Conservation (phyloP, 2,329 filamentous ascomycete genomes). For the Nigrospora oryzae region DNA sequence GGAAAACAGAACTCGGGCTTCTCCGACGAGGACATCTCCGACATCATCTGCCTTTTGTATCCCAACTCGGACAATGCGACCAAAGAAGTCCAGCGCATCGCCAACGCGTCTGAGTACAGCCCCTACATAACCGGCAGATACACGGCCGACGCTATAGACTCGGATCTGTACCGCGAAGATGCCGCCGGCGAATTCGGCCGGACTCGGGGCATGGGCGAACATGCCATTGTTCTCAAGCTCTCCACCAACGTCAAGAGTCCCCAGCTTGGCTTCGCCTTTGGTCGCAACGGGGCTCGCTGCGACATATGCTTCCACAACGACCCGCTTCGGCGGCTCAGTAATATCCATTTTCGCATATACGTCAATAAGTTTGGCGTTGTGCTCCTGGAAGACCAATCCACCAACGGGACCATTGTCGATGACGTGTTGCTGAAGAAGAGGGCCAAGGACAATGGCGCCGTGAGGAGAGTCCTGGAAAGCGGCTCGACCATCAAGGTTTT, state of each 20-base stretch:
- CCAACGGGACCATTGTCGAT: constrained; percentile 92
- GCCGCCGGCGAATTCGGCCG: constrained; percentile 41
- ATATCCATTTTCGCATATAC: constrained; percentile 92
- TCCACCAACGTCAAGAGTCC: constrained; percentile 65
- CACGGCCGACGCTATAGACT: constrained; percentile 38
- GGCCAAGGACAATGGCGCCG: constrained; percentile 24
- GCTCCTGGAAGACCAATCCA: constrained; percentile 90
- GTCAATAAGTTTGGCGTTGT: constrained; percentile 77
- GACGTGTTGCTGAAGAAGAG: constrained; percentile 52
- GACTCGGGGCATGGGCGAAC: constrained; percentile 40
- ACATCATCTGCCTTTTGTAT: constrained; percentile 83
- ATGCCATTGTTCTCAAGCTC: constrained; percentile 73
- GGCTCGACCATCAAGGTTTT: constrained; percentile 67
- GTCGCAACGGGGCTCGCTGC: constrained; percentile 62
- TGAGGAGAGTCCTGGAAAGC: constrained; percentile 56
- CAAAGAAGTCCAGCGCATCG: constrained; percentile 53
- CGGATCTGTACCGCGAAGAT: constrained; percentile 43
- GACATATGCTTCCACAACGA: constrained; percentile 65
- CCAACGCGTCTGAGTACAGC: constrained; percentile 29
- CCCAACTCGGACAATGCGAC: constrained; percentile 68
- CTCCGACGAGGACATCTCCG: constrained; percentile 71
- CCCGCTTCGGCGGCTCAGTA: constrained; percentile 69
- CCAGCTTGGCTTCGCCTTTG: constrained; percentile 73
- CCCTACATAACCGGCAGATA: constrained; percentile 41
- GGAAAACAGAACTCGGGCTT: constrained; percentile 78